Evolutionary conservation across 139 green algal genomes (phyloP).

Genomic region (Eudorina sp.): DNA sequence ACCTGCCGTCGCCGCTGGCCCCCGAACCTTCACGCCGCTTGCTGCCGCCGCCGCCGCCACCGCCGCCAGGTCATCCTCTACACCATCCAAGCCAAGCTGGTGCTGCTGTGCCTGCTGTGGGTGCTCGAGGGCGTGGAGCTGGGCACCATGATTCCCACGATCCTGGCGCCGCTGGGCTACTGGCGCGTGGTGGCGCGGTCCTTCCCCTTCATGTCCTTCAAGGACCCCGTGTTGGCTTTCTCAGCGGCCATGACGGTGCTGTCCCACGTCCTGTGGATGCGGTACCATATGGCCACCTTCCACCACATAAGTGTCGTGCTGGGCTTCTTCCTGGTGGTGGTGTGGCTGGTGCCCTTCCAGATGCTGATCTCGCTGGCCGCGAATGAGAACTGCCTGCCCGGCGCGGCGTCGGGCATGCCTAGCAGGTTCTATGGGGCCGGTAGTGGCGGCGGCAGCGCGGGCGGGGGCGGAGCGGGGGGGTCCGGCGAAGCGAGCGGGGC

Average conservation of each 20-base stretch:
- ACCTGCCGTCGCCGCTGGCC: no score
- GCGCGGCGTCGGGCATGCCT: slow-evolving; percentile 18
- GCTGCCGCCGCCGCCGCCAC: no score
- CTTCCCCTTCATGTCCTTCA: slow-evolving; percentile 22
- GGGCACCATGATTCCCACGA: not conserved
- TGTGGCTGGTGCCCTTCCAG: slow-evolving; percentile 26
- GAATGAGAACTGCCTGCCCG: slow-evolving; percentile 42
- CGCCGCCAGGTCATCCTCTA: slow-evolving; percentile 10
- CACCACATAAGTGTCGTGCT: slow-evolving; percentile 16
- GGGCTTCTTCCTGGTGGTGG: slow-evolving; percentile 38
- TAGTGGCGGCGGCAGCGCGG: not conserved
- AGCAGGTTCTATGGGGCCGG: not conserved
- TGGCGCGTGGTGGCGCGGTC: not conserved
- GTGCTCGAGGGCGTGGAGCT: slow-evolving; percentile 26
- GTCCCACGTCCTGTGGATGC: slow-evolving; percentile 24
- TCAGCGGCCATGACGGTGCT: not conserved
- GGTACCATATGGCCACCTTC: slow-evolving; percentile 6
- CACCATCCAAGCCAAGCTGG: not conserved
- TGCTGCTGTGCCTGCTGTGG: slow-evolving; percentile 23
- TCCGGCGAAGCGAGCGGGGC: not conserved
- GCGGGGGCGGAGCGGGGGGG: not conserved
- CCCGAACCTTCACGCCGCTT: not conserved
- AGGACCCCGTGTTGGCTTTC: not conserved
- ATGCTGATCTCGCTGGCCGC: slow-evolving; percentile 25
- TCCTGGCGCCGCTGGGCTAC: slow-evolving; percentile 5